A percentile compares a stretch with the other conserved stretches of the same genome.
Evolutionary conservation across 768 basidiomycete genomes (phyloP).

Genomic region (Russula olivacea): DNA sequence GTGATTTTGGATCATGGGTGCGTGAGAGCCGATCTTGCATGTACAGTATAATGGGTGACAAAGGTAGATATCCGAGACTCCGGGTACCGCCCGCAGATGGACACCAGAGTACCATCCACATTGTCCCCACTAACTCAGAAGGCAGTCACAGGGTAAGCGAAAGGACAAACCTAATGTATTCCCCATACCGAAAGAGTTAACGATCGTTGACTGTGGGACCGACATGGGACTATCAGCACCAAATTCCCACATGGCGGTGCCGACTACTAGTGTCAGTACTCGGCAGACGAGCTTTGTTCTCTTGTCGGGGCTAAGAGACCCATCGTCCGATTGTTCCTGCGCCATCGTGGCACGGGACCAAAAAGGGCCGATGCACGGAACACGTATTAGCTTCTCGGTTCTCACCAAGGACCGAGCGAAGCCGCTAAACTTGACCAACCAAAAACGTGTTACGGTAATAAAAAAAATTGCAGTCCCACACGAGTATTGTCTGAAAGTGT

Average conservation of each 20-base stretch:
- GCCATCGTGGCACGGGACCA: neutral
- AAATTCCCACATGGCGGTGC: slow-evolving; percentile 29
- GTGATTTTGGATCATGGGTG: neutral
- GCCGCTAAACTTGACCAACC: slow-evolving; percentile 38
- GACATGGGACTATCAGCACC: neutral
- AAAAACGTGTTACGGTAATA: slow-evolving; percentile 36
- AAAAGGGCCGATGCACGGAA: neutral
- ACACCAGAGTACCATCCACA: slow-evolving; percentile 35
- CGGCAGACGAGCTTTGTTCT: slow-evolving; percentile 42
- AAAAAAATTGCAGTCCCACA: slow-evolving; percentile 35
- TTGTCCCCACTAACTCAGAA: slow-evolving; percentile 47
- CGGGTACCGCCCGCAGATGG: neutral
- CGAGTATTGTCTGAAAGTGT: slow-evolving; percentile 36
- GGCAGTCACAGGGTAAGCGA: slow-evolving; percentile 54
- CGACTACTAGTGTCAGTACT: slow-evolving; percentile 40
- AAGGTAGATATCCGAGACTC: neutral
- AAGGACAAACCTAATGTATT: slow-evolving; percentile 51
- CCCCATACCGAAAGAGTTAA: slow-evolving; percentile 44
- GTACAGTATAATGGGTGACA: neutral
- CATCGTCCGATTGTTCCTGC: slow-evolving; percentile 43
- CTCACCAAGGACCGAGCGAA: slow-evolving; percentile 32
- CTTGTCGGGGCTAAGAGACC: slow-evolving; percentile 40
- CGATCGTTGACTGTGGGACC: slow-evolving; percentile 37
- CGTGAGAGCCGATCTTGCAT: neutral
- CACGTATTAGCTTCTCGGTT: neutral